Base-by-base conservation (phyloP, 164 flowering plant species). In the Magnolia sinica region DNA sequence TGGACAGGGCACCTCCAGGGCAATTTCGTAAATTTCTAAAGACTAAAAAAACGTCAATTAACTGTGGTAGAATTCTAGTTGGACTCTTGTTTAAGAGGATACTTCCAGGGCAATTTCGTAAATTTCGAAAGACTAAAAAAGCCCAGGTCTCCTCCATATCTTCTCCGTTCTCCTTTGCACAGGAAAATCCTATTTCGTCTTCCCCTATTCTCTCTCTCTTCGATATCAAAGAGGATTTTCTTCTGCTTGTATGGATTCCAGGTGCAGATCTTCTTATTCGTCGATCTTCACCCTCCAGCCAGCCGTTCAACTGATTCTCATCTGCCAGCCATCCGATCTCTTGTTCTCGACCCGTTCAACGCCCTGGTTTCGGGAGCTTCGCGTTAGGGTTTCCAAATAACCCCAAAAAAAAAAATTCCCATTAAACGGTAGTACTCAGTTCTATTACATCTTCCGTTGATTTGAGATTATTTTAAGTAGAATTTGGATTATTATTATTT, bases 281-380 rank as follows among this genome's bases (percentile, higher is more conserved):
- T 72, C 70, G 29, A 71, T 72, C 68, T 27, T 66, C 74, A 24
- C 14, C 14, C 59, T 7, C 22, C 50, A 76, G 19, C 68, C 73
- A 4, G 76, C 66, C 22, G 51, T 8, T 37, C 2, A 16, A 64
- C 13, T 58, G 69, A 8, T 61, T 50, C 49, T 64, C 20, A 10
- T 22, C 14, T 77, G 68, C 74, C 78, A 64, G 52, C 79, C 77
- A 13, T 77, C 71, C 65, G 68, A 71, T 83, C 76, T 64, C 66
- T n/a, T 75, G 29, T 78, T 72, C 75, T 70, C 75, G 14, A 14
- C 69, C 49, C 73, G 76, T 8, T 82, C 76, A 31, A 73, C 80
- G 67, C 86, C 79, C 79, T 82, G 83, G 85, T 77, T 76, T 64
- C 86, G 77, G 13, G 67, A 77, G 24, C 82, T 81, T 31, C 72